Conservation (phyloP, 305 asterid genomes). For the Fraxinus sp. region DNA sequence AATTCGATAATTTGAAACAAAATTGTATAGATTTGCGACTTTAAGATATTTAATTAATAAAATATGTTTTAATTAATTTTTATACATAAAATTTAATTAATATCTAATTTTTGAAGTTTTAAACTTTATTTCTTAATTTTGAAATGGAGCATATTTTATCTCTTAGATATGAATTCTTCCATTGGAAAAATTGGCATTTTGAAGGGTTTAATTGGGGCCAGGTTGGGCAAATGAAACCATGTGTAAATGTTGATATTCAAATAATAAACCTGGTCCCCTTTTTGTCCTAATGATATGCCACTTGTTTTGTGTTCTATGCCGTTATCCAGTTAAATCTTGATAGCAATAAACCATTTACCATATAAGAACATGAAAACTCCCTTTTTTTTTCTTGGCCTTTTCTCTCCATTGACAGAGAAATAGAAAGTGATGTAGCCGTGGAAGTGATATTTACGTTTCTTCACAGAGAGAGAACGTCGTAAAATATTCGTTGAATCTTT, state of each 20-base stretch:
- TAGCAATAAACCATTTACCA: not conserved
- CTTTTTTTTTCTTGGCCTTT: not conserved
- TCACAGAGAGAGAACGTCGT: not conserved
- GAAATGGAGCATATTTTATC: too few relatives aligned
- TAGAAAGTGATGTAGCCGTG: not conserved
- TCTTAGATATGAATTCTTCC: too few relatives aligned
- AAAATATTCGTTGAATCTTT: not conserved
- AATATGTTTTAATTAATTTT: too few relatives aligned
- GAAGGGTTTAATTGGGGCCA: not conserved
- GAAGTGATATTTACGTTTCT: not conserved
- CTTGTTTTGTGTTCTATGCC: not conserved
- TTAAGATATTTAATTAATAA: too few relatives aligned
- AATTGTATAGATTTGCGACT: too few relatives aligned
- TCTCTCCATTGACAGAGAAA: not conserved
- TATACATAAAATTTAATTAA: too few relatives aligned
- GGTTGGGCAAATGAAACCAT: not conserved
- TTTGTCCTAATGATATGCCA: not conserved
- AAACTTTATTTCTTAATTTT: too few relatives aligned
- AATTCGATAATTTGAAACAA: too few relatives aligned
- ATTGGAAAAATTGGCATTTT: not conserved
- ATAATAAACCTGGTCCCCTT: not conserved
- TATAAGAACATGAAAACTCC: not conserved
- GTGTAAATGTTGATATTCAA: not conserved
- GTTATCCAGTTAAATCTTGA: not conserved
- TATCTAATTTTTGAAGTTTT: too few relatives aligned